phyloP scores from a whole-genome alignment of 345 rosid species.

The Citrus inodora region DNA sequence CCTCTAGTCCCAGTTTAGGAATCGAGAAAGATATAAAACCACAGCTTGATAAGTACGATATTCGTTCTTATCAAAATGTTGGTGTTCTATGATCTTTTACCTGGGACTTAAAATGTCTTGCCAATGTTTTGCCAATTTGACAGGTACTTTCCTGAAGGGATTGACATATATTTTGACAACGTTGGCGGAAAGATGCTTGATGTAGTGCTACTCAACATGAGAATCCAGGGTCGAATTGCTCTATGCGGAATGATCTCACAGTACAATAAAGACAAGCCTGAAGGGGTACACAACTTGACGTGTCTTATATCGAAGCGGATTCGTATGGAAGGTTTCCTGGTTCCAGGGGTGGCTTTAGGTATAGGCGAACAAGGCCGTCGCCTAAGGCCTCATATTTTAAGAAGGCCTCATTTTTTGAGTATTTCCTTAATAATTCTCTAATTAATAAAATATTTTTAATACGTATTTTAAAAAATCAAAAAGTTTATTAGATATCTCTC shows the following conservation, averaged over 20 bases:
- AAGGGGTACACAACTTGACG: background rate
- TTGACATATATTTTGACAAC: constrained; percentile 31
- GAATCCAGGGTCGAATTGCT: constrained; percentile 19
- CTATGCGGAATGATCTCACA: constrained; percentile 35
- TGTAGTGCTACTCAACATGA: constrained; percentile 32
- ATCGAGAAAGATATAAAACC: too few species aligned
- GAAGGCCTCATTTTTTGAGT: too few species aligned
- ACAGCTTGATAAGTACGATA: too few species aligned
- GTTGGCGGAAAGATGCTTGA: constrained; percentile 38
- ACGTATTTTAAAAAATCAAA: too few species aligned
- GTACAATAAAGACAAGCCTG: background rate
- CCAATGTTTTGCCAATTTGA: background rate
- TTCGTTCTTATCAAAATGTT: too few species aligned
- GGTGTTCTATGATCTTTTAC: too few species aligned
- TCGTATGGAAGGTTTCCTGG: background rate
- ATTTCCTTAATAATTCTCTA: too few species aligned
- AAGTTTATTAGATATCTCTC: too few species aligned
- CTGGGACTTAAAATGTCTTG: background rate
- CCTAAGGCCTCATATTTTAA: too few species aligned
- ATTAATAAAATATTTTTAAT: too few species aligned
- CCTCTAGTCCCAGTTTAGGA: too few species aligned
- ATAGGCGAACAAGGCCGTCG: too few species aligned
- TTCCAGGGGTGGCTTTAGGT: background rate
- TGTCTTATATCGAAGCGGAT: background rate
- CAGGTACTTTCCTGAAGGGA: constrained; percentile 27